Evolutionary conservation across 2,329 filamentous ascomycete species (phyloP).

Genomic region (Beauveria sp.): DNA sequence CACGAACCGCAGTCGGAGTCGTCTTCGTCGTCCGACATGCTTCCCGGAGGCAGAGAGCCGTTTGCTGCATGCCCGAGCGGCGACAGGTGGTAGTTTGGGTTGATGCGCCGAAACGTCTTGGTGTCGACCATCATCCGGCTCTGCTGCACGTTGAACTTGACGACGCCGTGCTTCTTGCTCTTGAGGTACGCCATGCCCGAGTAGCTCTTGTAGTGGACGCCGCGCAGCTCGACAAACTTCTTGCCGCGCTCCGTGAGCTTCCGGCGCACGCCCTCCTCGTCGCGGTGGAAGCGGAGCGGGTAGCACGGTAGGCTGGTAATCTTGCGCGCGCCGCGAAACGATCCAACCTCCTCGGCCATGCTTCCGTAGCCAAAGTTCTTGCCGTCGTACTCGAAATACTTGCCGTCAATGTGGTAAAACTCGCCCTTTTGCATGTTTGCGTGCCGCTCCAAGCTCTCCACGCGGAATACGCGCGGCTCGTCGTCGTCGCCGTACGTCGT

Average conservation of each 20-base stretch:
- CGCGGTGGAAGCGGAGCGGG: conserved; percentile 72
- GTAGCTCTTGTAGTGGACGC: conserved; percentile 75
- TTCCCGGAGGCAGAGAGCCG: conserved; percentile 48
- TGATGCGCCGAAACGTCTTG: conserved; percentile 71
- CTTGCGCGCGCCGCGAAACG: conserved; percentile 74
- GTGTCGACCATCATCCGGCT: conserved; percentile 85
- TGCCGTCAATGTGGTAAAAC: conserved; percentile 70
- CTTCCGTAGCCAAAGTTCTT: conserved; percentile 74
- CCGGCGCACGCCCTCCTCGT: conserved; percentile 55
- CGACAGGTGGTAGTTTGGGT: conserved; percentile 77
- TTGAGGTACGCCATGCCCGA: conserved; percentile 82
- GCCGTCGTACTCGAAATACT: conserved; percentile 82
- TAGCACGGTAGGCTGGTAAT: conserved; percentile 73
- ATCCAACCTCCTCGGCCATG: conserved; percentile 59
- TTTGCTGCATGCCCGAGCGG: conserved; percentile 43
- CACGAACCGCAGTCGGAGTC: conserved; percentile 31
- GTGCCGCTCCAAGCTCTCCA: conserved; percentile 68
- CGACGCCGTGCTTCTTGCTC: conserved; percentile 51
- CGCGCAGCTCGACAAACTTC: conserved; percentile 73
- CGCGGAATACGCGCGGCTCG: conserved; percentile 74
- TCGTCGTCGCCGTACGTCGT: conserved; percentile 70
- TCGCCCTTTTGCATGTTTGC: conserved; percentile 61
- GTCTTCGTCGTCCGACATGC: conserved; percentile 44
- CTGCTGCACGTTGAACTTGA: conserved; percentile 76
- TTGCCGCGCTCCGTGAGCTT: conserved; percentile 73